These are phyloP conservation scores for Silene vulgaris DNA, from an alignment of 179 eudicot genomes.

Conservation along the genomic window DNA sequence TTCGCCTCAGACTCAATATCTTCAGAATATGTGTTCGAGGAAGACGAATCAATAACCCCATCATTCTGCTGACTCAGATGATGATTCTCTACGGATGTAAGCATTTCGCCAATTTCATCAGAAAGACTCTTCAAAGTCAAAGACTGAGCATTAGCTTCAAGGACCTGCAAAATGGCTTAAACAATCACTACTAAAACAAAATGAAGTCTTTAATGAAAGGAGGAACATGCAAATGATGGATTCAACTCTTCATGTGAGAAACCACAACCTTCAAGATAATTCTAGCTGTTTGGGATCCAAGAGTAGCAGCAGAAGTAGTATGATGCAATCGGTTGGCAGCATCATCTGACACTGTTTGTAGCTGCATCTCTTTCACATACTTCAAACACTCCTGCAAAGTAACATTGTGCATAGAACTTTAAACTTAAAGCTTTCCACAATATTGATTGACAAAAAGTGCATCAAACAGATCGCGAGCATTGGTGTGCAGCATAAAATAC, in stretches of 20 bases:
- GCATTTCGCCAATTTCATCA: conserved; percentile 66
- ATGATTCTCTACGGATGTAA: conserved; percentile 37
- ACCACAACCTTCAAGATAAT: conserved; percentile 62
- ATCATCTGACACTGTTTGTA: conserved; percentile 41
- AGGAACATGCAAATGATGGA: neutral
- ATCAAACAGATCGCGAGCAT: neutral
- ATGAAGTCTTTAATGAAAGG: neutral
- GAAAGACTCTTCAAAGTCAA: conserved; percentile 45
- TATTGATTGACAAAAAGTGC: neutral
- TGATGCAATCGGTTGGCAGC: conserved; percentile 45
- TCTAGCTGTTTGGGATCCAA: conserved; percentile 43
- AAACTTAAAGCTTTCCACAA: neutral
- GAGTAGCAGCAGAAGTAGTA: conserved; percentile 41
- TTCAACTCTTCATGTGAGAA: neutral
- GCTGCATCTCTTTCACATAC: conserved; percentile 57
- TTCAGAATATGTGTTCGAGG: conserved; percentile 50
- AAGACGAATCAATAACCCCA: conserved; percentile 45
- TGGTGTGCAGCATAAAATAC: conserved; percentile 33
- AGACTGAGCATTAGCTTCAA: conserved; percentile 53
- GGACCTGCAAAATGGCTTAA: conserved; percentile 47
- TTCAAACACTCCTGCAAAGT: conserved; percentile 69
- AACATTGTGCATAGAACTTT: conserved; percentile 17
- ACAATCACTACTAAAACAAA: conserved; percentile 3
- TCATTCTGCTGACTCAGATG: conserved; percentile 45
- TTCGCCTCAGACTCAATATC: conserved; percentile 88